A percentile compares a stretch with the other conserved stretches of the same genome.
Conservation (phyloP, 75 land plant species). For the Selaginella tamariscina region DNA sequence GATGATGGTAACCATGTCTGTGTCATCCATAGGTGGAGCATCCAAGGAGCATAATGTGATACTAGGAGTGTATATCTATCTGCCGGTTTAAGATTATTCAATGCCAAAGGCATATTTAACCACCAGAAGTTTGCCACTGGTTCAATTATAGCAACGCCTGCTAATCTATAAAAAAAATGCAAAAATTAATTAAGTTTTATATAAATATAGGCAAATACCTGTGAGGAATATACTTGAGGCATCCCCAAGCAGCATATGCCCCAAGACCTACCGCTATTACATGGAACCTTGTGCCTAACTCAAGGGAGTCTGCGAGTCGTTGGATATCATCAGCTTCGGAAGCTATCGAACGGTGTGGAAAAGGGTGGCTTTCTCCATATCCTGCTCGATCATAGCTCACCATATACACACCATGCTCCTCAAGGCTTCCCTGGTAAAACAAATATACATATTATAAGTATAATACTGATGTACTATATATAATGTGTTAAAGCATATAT, state of each 20-base stretch:
- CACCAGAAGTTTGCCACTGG: conserved; percentile 87
- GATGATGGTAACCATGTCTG: background rate
- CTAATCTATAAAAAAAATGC: conserved; percentile 35
- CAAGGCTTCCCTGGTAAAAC: conserved; percentile 45
- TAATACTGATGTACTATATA: no score
- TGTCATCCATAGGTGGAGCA: background rate
- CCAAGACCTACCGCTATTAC: conserved; percentile 63
- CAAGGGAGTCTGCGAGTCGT: conserved; percentile 63
- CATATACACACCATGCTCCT: conserved; percentile 50
- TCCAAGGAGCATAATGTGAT: conserved; percentile 55
- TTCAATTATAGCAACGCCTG: conserved; percentile 54
- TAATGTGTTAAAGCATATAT: no score
- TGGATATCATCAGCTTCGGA: conserved; percentile 60
- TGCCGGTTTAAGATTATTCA: conserved; percentile 20
- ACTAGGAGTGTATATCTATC: conserved; percentile 44
- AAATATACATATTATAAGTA: no score
- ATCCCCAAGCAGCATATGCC: conserved; percentile 47
- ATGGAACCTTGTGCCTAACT: conserved; percentile 54
- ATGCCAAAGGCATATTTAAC: conserved; percentile 53
- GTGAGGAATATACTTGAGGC: conserved; percentile 77
- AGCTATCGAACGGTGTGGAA: conserved; percentile 44
- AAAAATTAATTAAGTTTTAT: background rate
- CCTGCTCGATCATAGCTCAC: conserved; percentile 84
- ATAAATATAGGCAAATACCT: conserved; percentile 31
- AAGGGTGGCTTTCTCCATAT: conserved; percentile 87